Conservation (phyloP, 345 rosid genomes). For the Aquilaria sinensis region DNA sequence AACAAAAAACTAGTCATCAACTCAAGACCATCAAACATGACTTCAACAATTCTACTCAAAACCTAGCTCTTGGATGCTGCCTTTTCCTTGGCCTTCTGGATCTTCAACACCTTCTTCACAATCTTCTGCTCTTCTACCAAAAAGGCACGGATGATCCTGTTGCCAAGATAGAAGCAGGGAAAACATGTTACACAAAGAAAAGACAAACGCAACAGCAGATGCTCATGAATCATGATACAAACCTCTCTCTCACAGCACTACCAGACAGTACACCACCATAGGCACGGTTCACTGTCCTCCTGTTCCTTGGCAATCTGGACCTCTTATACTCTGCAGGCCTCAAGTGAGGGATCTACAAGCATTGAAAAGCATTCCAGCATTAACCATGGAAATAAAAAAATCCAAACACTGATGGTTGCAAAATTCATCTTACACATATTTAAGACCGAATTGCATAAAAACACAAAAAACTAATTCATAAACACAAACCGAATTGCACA, state of each 20-base stretch:
- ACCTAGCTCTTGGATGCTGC: constrained; percentile 12
- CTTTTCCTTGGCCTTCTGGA: constrained; percentile 16
- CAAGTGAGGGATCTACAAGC: constrained; percentile 72
- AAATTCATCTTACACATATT: too few species aligned
- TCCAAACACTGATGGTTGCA: too few species aligned
- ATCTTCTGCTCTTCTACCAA: constrained; percentile 67
- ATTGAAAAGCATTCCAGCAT: background rate
- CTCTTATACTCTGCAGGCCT: constrained; percentile 89
- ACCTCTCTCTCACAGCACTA: constrained; percentile 89
- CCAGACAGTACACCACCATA: constrained; percentile 85
- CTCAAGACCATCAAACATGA: constrained; percentile 1
- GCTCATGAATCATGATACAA: constrained; percentile 3
- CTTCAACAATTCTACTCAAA: background rate
- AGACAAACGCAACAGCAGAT: background rate
- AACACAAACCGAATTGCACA: too few species aligned
- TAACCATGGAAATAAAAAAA: too few species aligned
- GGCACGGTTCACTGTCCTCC: constrained; percentile 84
- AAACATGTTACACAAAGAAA: background rate
- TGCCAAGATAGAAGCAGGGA: background rate
- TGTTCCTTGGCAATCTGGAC: constrained; percentile 65
- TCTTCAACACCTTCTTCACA: constrained; percentile 36
- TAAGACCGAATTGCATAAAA: too few species aligned
- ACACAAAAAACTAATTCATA: too few species aligned
- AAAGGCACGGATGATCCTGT: constrained; percentile 65
- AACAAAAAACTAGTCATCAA: background rate